Evolutionary conservation across 768 basidiomycete genomes (phyloP), one percentile per base, ranked within the genome.

Genomic region (Phlebiopsis gigantea): DNA sequence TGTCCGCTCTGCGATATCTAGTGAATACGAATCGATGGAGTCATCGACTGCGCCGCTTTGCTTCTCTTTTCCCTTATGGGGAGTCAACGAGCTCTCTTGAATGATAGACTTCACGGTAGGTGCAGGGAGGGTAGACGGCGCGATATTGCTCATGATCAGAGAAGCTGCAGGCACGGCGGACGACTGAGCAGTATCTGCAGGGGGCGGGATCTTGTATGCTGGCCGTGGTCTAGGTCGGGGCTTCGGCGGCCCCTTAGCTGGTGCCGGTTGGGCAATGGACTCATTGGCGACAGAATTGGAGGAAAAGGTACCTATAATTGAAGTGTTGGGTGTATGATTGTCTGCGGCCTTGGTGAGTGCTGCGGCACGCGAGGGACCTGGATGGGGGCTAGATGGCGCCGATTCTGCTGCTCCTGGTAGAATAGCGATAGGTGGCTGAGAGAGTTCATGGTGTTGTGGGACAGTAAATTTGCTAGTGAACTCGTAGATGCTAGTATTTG

Each of bases 1-100:
- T 15, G 70, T 65, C 7, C 70, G 67, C 39, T 72, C 71, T 2
- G 71, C 68, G 41, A 72, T 70, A 45, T 66, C 67, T 14, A 46
- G 55, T 1, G 67, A 60, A 53, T 54, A 67, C 4, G 43, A n/a
- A 14, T 45, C 44, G 12, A 47, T 47, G n/a, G 22, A 43, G 1
- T 55, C 56, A 6, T 62, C 43, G 7, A 17, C 9, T 19, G 45
- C 15, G 8, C 8, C 17, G 12, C 17, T 10, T 17, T 39, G 12
- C 34, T 22, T 28, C 7, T 41, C 25, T 14, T 53, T 57, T 4
- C 19, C 41, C 17, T 25, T 53, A n/a, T 53, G 25, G 1, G 49
- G 26, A 14, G 31, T 41, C 34, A 12, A 10, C 5, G 55, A 55
- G 9, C 57, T 48, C 1, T 31, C 44, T 9, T 28, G n/a, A 1